Base-by-base conservation (phyloP, 495 filamentous ascomycete species). In the Rhypophila decipiens region DNA sequence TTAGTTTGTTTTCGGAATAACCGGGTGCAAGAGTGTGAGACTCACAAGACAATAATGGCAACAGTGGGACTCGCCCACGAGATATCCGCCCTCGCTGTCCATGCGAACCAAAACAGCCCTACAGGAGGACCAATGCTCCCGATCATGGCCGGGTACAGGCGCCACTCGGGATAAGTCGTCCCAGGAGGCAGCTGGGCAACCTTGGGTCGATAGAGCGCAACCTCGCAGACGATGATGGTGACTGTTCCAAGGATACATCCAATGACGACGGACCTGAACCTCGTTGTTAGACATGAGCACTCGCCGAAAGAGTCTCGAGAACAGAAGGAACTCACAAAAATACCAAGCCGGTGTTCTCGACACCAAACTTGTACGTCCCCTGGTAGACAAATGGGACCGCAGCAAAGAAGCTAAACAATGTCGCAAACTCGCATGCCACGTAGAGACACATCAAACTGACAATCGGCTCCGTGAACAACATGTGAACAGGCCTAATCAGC, bases 391-490 rank as follows among this genome's bases (percentile, higher is more conserved):
- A 68, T 0, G 80, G 83, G 20, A 84, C 72, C 0, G 79, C 80
- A 11, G 78, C 78, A 50, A 87, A 85, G 67, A 86, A 86, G 19
- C 65, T 67, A 52, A 80, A 86, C 3, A 87, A 71, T 1, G 82
- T 75, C 5, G 72, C 73, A 48, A 85, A 87, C 46, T 77, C 76
- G 57, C 82, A 85, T 4, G 74, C 68, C 2, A 73, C 68, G 57
- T 87, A 87, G 10, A 87, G 58, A 21, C 69, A 79, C 27, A 82
- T 67, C 21, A 79, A 74, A 20, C 67, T 57, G 33, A 86, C 83
- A 46, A 86, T 84, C 4, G 84, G 82, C 54, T 87, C 84, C 0
- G 68, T 76, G 12, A 80, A 27, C 27, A 87, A 65, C 84, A 87
- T 87, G 37, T 73, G 60, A 0, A 84, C 24, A 0, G 84, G 84